Evolutionary conservation across 495 filamentous ascomycete species (phyloP).

Genomic region (Parmelia sp.): DNA sequence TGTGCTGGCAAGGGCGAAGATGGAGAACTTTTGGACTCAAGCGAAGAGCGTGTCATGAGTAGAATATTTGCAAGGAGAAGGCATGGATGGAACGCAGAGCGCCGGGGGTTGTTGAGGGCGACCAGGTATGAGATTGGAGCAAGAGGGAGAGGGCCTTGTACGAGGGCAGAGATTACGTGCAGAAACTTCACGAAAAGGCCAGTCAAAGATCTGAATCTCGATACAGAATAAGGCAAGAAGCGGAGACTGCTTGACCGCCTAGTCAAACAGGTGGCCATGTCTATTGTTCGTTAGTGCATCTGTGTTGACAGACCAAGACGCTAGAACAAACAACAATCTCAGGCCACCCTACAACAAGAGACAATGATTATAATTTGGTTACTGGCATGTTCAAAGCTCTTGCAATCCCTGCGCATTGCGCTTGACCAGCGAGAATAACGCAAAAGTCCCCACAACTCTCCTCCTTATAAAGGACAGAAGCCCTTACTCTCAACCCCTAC

Average conservation of each 20-base stretch:
- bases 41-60: constrained; percentile 61
- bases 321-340: neutral
- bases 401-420: too few species aligned
- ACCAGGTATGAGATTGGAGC: neutral
- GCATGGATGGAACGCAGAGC: neutral
- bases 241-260: neutral
- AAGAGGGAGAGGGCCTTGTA: neutral
- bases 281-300: neutral
- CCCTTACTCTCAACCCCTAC: neutral
- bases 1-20: constrained; percentile 66
- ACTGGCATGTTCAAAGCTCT: neutral
- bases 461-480: too few species aligned
- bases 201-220: neutral
- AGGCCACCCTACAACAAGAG: neutral
- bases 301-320: neutral
- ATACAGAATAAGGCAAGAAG: neutral
- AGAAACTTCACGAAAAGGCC: neutral
- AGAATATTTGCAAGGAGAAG: neutral
- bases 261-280: too few species aligned
- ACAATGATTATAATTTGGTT: neutral
- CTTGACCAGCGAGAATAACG: too few species aligned
- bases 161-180: neutral
- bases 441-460: too few species aligned
- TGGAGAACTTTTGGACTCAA: constrained; percentile 95
- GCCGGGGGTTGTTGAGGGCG: neutral